These are phyloP conservation scores for Trichoderma oligosporum DNA, from an alignment of 2,329 filamentous ascomycete genomes.

Conservation along the genomic window DNA sequence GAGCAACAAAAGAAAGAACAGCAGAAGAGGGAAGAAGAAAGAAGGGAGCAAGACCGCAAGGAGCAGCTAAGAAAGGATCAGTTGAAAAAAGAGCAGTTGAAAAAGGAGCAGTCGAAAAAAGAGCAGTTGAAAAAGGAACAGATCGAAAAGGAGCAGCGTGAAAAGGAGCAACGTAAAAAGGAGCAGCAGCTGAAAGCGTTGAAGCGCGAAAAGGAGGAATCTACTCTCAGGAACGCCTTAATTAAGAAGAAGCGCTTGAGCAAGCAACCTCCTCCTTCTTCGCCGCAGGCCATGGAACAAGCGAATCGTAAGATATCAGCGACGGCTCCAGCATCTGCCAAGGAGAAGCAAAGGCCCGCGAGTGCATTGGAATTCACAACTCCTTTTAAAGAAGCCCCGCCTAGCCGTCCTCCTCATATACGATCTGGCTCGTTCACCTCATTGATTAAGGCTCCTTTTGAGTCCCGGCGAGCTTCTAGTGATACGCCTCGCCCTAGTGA, in stretches of 20 bases:
- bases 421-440: slow-evolving; percentile 39
- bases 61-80: slow-evolving; percentile 23
- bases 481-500: slow-evolving; percentile 28
- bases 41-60: slow-evolving; percentile 19
- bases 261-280: slow-evolving; percentile 32
- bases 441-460: slow-evolving; percentile 35
- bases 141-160: slow-evolving; percentile 26
- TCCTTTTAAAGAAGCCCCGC: slow-evolving; percentile 24
- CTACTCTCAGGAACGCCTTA: slow-evolving; percentile 25
- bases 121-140: slow-evolving; percentile 19
- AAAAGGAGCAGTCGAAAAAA: slow-evolving; percentile 26
- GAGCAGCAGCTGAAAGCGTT: neutral
- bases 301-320: slow-evolving; percentile 21
- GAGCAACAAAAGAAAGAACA: slow-evolving; percentile 29
- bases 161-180: slow-evolving; percentile 15
- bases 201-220: slow-evolving; percentile 16
- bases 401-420: slow-evolving; percentile 27
- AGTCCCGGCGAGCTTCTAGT: slow-evolving; percentile 33
- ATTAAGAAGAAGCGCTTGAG: slow-evolving; percentile 30
- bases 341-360: slow-evolving; percentile 24
- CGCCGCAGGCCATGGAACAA: slow-evolving; percentile 20
- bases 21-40: slow-evolving; percentile 16
- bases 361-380: slow-evolving; percentile 29
- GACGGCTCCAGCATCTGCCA: slow-evolving; percentile 16
- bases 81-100: neutral